These are phyloP conservation scores for Pythium rishiriense DNA, from an alignment of 352 stramenopile species.

Conservation along the genomic window DNA sequence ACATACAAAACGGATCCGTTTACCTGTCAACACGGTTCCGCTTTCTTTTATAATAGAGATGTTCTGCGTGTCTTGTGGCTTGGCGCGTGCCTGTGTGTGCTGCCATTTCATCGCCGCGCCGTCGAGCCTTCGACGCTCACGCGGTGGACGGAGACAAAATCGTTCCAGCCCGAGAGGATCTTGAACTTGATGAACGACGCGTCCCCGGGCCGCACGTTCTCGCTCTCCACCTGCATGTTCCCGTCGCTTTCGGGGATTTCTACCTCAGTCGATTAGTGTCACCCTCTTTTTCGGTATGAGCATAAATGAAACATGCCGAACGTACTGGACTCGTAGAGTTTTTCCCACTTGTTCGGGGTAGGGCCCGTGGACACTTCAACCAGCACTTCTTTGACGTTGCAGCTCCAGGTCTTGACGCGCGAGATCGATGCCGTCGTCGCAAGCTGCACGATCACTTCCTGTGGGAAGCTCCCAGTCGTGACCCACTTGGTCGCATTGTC, in stretches of 20 bases:
- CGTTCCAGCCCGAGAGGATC: conserved; percentile 79
- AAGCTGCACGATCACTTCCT: conserved; percentile 81
- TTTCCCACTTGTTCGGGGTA: conserved; percentile 80
- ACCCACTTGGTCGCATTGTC: conserved; percentile 80
- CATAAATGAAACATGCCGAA: too few species aligned
- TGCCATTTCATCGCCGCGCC: conserved; percentile 33
- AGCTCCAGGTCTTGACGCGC: conserved; percentile 78
- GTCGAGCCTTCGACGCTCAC: conserved; percentile 81
- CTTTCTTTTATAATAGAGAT: too few species aligned
- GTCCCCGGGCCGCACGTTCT: conserved; percentile 69
- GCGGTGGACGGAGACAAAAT: conserved; percentile 77
- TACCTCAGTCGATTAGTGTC: conserved; percentile 25
- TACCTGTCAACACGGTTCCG: too few species aligned
- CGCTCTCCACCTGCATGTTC: conserved; percentile 80
- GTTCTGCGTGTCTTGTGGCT: background rate
- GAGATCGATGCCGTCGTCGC: conserved; percentile 76
- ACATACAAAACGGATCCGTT: too few species aligned
- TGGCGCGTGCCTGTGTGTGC: background rate
- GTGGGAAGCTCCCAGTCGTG: conserved; percentile 78
- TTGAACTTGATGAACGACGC: conserved; percentile 85
- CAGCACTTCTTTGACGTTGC: conserved; percentile 68
- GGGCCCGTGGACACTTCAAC: conserved; percentile 71
- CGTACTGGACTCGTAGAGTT: conserved; percentile 73
- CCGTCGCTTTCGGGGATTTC: conserved; percentile 78
- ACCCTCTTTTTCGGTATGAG: too few species aligned